Conservation (phyloP, 768 basidiomycete genomes). For the Suillus alpinus region DNA sequence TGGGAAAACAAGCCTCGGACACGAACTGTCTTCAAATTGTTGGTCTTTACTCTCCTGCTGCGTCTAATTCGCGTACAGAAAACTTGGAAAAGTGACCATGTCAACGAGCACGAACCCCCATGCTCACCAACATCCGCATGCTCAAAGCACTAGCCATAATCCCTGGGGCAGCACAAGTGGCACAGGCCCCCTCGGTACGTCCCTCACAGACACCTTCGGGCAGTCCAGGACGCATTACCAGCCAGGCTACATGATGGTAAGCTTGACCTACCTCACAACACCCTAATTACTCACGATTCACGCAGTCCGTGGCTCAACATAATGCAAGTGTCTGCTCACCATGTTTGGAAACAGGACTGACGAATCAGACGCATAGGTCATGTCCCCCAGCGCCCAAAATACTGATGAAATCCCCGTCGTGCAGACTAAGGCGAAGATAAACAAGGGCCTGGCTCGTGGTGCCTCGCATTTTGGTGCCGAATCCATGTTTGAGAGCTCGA, state of each 20-base stretch:
- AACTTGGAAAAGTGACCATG: slow-evolving; percentile 1
- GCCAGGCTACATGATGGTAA: slow-evolving; percentile 76
- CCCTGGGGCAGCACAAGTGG: slow-evolving; percentile 49
- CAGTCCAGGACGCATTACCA: slow-evolving; percentile 79
- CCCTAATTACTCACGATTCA: neutral
- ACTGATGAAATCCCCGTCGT: slow-evolving; percentile 74
- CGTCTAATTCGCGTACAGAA: neutral
- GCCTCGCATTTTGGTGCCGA: slow-evolving; percentile 78
- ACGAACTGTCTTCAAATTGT: neutral
- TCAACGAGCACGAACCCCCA: slow-evolving; percentile 36
- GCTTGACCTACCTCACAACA: slow-evolving; percentile 16
- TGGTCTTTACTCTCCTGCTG: neutral
- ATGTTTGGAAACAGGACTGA: neutral
- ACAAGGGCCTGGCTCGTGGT: slow-evolving; percentile 61
- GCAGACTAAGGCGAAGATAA: slow-evolving; percentile 79
- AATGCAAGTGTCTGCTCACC: slow-evolving; percentile 38
- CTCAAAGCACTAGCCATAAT: slow-evolving; percentile 40
- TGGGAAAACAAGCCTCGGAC: slow-evolving; percentile 13
- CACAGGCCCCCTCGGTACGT: slow-evolving; percentile 41
- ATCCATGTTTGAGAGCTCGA: slow-evolving; percentile 77
- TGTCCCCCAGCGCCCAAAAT: slow-evolving; percentile 57
- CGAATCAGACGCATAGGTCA: slow-evolving; percentile 15
- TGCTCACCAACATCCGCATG: slow-evolving; percentile 25
- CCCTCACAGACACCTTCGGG: slow-evolving; percentile 64
- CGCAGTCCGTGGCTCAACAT: slow-evolving; percentile 60